These are phyloP conservation scores for Dioszegia crocea DNA, from an alignment of 768 basidiomycete species.

Conservation along the genomic window DNA sequence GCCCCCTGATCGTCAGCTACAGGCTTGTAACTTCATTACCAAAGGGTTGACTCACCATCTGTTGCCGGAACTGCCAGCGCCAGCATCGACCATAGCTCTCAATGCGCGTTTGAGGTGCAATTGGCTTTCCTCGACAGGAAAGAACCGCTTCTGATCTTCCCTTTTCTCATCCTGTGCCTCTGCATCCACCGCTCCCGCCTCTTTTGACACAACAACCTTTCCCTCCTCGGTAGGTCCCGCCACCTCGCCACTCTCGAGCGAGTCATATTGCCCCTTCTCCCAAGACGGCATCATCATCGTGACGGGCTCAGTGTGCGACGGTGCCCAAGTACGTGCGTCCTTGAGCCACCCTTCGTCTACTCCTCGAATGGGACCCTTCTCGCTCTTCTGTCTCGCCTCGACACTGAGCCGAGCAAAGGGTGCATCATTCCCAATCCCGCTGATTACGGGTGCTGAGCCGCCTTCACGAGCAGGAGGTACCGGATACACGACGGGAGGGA, in stretches of 20 bases:
- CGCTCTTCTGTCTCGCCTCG: neutral
- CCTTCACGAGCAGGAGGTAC: neutral
- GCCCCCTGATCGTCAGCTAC: constrained; percentile 3
- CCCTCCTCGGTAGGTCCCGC: too few relatives aligned
- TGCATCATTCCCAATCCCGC: neutral
- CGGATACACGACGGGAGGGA: neutral
- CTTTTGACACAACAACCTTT: neutral
- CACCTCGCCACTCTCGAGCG: too few relatives aligned
- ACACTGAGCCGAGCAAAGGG: neutral
- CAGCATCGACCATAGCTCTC: neutral
- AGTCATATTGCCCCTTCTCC: constrained; percentile 1
- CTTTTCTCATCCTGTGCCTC: neutral
- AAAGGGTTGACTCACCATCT: constrained; percentile 2
- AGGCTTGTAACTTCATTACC: neutral
- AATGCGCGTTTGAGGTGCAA: constrained; percentile 1
- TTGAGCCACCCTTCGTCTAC: constrained; percentile 16
- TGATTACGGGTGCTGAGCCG: neutral
- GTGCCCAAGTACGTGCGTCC: constrained; percentile 2
- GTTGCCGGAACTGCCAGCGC: neutral
- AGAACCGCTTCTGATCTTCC: neutral
- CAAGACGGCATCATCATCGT: neutral
- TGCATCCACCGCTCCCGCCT: neutral
- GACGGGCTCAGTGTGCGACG: neutral
- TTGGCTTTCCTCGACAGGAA: neutral
- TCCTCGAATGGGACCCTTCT: neutral